Evolutionary conservation across 345 rosid species (phyloP), one percentile per base, ranked within the genome.

Genomic region (Ricinus communis): DNA sequence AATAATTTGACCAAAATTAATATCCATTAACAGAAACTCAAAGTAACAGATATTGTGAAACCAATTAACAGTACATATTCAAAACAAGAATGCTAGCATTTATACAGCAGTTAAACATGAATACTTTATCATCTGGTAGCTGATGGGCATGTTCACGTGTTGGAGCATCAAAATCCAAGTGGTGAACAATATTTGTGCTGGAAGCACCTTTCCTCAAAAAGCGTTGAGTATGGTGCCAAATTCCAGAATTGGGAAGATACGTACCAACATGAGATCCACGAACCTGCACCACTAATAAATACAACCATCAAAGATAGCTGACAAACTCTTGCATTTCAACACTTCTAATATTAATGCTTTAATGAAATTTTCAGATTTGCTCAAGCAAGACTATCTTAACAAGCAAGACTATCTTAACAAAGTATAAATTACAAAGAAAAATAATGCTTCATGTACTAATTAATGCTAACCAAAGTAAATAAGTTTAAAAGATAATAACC

Each of bases 151-250:
- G 88, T 74, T 95, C 95, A 33, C 99, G 96, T 27, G 99, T 95
- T 70, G 99, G 97, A 69, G 99, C 99, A 86, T 95, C 99, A 83
- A 95, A 95, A 84, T 95, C 99, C 86, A 95, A 85, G 82, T 95
- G 97, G 78, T 79, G 90, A 75, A 95, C 83, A 57, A 87, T 87
- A 76, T 89, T 90, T 61, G 79, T 28, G 62, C 73, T 64, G 27
- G 85, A 83, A 54, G 74, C 81, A 65, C 86, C 88, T 76, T 85
- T 95, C 88, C 77, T 88, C 45, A 95, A 85, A 81, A 84, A 77
- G 47, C 97, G 81, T 80, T 95, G 97, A 18, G 99, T 95, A 66
- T 91, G 96, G 81, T 86, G 87, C 99, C 99, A 92, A 81, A 95
- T 83, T 71, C 99, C 99, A 81, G 97, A 90, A 67, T 82, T 88